phyloP scores from a whole-genome alignment of 1,284 basidiomycete genomes.

The Ganoderma lingzhi region DNA sequence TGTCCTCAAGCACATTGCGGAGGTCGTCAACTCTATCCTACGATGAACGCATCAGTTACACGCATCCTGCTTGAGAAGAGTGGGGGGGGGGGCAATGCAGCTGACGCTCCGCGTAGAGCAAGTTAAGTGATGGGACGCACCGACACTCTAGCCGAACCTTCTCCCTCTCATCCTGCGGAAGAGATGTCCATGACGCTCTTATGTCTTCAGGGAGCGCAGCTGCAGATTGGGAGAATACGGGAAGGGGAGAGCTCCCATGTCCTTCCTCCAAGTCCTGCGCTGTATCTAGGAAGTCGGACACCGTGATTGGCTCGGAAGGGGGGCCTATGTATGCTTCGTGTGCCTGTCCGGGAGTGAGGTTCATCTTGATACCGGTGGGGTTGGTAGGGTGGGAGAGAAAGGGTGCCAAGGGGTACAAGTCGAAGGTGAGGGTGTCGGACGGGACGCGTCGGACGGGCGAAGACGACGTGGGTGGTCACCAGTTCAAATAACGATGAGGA shows the following conservation, averaged over 20 bases:
- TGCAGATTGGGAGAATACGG: conserved; percentile 25
- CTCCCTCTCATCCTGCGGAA: conserved; percentile 30
- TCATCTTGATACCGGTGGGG: conserved; percentile 21
- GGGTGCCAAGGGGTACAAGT: background rate
- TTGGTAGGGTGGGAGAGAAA: background rate
- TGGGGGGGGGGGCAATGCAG: background rate
- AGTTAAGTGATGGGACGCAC: conserved; percentile 32
- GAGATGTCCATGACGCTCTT: conserved; percentile 25
- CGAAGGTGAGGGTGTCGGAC: background rate
- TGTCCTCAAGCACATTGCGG: conserved; percentile 50
- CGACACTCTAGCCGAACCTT: conserved; percentile 42
- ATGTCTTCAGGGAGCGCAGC: conserved; percentile 20
- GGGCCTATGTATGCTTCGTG: conserved; percentile 46
- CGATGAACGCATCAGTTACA: conserved; percentile 8
- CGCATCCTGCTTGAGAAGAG: background rate
- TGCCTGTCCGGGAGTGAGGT: conserved; percentile 37
- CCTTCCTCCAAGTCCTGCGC: conserved; percentile 30
- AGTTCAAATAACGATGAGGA: conserved; percentile 1
- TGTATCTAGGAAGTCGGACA: conserved; percentile 38
- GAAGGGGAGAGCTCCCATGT: conserved; percentile 17
- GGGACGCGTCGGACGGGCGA: background rate
- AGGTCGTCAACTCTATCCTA: conserved; percentile 63
- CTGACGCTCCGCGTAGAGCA: background rate
- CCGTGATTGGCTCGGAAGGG: conserved; percentile 40
- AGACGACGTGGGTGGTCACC: background rate